Percentiles rank a stretch among this genome's conserved stretches.
These are phyloP conservation scores for Ustanciosporium gigantosporum DNA, from an alignment of 1,284 basidiomycete species.

Conservation along the genomic window DNA sequence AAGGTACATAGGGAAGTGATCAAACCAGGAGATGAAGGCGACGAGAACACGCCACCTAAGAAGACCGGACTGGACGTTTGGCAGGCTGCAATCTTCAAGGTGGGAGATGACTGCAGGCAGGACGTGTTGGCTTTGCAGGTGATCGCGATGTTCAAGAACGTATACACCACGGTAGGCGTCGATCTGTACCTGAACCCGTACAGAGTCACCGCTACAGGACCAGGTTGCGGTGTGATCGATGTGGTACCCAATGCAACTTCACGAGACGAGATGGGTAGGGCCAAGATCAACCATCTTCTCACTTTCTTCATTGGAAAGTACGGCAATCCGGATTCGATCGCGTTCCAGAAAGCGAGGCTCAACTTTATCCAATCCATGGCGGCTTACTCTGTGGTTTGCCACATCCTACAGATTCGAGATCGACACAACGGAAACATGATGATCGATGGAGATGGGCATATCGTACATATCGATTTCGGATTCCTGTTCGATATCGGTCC, in stretches of 20 bases:
- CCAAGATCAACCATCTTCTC: constrained; percentile 93
- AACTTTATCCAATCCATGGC: constrained; percentile 99
- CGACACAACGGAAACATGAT: constrained; percentile 98
- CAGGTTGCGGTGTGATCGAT: constrained; percentile 98
- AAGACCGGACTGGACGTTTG: constrained; percentile 70
- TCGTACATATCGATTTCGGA: constrained; percentile 95
- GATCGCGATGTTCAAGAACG: constrained; percentile 99
- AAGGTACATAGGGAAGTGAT: constrained; percentile 70
- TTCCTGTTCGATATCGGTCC: constrained; percentile 92
- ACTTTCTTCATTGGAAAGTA: constrained; percentile 96
- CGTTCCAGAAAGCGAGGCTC: constrained; percentile 88
- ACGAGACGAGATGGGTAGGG: constrained; percentile 97
- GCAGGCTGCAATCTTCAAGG: constrained; percentile 99
- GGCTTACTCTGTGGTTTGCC: constrained; percentile 97
- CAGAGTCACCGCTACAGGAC: constrained; percentile 92
- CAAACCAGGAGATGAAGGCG: constrained; percentile 58
- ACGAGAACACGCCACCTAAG: constrained; percentile 28
- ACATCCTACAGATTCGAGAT: constrained; percentile 96
- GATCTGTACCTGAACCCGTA: constrained; percentile 94
- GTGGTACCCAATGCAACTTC: constrained; percentile 98
- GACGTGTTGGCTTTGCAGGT: constrained; percentile 94
- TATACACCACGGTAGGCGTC: constrained; percentile 83
- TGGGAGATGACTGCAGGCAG: constrained; percentile 98
- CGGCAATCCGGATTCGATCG: constrained; percentile 81
- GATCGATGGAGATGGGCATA: constrained; percentile 95